Conservation (phyloP, 1,284 basidiomycete genomes). For the Peniophora sp. region DNA sequence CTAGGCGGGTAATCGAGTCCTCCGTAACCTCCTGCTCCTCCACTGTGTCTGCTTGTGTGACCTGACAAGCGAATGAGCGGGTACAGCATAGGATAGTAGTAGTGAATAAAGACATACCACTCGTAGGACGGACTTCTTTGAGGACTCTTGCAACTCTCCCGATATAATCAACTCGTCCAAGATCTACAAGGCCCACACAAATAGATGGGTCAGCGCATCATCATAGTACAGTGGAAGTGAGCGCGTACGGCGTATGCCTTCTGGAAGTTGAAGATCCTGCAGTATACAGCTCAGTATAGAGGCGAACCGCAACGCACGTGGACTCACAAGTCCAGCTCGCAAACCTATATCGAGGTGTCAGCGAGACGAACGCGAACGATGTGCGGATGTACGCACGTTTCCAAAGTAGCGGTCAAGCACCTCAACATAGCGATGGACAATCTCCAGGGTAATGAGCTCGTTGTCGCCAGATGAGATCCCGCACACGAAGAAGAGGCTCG, state of each 20-base stretch:
- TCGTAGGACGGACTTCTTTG: constrained; percentile 93
- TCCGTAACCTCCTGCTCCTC: constrained; percentile 79
- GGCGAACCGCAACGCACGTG: constrained; percentile 5
- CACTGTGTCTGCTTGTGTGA: constrained; percentile 72
- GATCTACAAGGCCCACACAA: constrained; percentile 44
- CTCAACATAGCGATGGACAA: constrained; percentile 98
- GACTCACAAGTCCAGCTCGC: constrained; percentile 91
- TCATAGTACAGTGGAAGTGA: not conserved
- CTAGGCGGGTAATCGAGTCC: constrained; percentile 68
- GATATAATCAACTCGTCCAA: constrained; percentile 97
- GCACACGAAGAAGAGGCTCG: constrained; percentile 96
- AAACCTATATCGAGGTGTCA: constrained; percentile 53
- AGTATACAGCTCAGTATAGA: not conserved
- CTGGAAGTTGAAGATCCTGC: constrained; percentile 97
- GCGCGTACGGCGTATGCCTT: constrained; percentile 84
- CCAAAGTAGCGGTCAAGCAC: constrained; percentile 99
- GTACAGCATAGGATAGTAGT: not conserved
- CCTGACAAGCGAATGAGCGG: constrained; percentile 32
- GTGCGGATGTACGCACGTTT: constrained; percentile 56
- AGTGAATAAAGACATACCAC: constrained; percentile 45
- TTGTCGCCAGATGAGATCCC: constrained; percentile 90
- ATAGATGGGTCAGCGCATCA: constrained; percentile 6
- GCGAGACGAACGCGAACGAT: not conserved
- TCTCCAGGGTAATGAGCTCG: constrained; percentile 88
- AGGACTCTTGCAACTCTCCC: constrained; percentile 97